Base-by-base conservation (phyloP, 768 basidiomycete species). In the Steccherinum ochraceum region DNA sequence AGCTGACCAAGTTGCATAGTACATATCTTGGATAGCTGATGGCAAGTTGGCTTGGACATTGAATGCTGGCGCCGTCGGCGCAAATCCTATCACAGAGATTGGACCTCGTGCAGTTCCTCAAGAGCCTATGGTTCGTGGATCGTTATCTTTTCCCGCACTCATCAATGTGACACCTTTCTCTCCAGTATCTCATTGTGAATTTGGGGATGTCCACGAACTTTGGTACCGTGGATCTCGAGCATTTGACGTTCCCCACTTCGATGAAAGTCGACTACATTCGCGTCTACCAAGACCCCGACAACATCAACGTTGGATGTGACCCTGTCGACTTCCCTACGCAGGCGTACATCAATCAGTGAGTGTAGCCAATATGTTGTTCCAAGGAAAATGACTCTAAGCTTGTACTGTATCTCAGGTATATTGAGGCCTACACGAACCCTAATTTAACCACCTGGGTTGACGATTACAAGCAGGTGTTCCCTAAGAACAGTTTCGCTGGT, bases 211-310 rank as follows among this genome's bases (percentile, higher is more conserved):
- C 79, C 3, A 67, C 70, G 21, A 76, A 76, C 60, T 86, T 86
- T 59, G 83, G 80, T 42, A 57, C 59, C 4, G 76, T 84, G 53
- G 81, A 85, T 53, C 68, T 77, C 41, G 67, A 62, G 1, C 67
- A 82, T 50, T 63, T 85, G 18, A 65, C 61, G 21, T 83, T 81
- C 63, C 67, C 67, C 3, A 67, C 83, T 16, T 69, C 65, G n/a
- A 84, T 93, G 86, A 70, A 70, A 49, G 69, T 93, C 45, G 93
- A 95, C 61, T 94, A 82, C 52, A 80, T 94, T 50, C 79, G 93
- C 1, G 87, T 95, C 12, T 87, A 85, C 58, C 85, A 86, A 57
- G 68, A 69, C 21, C 64, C 71, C 48, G 64, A 68, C 51, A 58
- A 64, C 7, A 66, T 71, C 56, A 82, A 82, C 54, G 67, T 81